Evolutionary conservation across 208 protist genomes (phyloP).

Genomic region (Leptomonas seymouri): DNA sequence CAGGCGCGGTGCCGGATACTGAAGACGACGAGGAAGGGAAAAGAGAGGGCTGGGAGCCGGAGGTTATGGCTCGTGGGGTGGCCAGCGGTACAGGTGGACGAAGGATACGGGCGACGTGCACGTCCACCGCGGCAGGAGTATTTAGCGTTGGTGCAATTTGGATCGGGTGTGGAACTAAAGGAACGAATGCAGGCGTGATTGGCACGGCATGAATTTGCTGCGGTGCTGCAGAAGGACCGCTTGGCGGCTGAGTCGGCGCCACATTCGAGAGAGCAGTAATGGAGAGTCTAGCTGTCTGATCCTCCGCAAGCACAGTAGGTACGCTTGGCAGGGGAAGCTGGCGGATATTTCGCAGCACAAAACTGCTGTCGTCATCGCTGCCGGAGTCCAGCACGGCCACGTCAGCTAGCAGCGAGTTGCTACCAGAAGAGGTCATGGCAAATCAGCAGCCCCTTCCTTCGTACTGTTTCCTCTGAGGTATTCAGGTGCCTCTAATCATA

Average conservation of each 20-base stretch:
- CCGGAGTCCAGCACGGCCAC: background rate
- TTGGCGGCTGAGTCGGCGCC: background rate
- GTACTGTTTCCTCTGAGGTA: too few relatives aligned
- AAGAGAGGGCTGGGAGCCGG: background rate
- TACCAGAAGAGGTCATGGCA: conserved; percentile 6
- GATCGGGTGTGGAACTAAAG: background rate
- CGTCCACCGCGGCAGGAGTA: background rate
- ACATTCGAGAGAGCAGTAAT: too few relatives aligned
- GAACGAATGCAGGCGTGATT: background rate
- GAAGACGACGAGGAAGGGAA: background rate
- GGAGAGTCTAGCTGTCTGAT: background rate
- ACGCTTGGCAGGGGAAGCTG: conserved; percentile 8
- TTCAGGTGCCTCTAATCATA: too few relatives aligned
- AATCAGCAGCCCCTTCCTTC: too few relatives aligned
- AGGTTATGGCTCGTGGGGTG: too few relatives aligned
- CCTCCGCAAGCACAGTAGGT: background rate
- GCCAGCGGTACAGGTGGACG: background rate
- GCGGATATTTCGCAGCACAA: conserved; percentile 8
- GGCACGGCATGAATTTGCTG: background rate
- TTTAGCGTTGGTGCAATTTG: background rate
- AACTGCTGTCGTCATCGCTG: conserved; percentile 4
- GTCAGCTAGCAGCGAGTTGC: background rate
- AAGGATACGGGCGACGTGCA: conserved; percentile 3
- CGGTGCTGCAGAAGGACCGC: background rate
- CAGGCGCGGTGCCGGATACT: background rate